A percentile compares a stretch with the other conserved stretches of the same genome.
phyloP scores from a whole-genome alignment of 2,329 filamentous ascomycete genomes.

The Rutstroemia sp. region DNA sequence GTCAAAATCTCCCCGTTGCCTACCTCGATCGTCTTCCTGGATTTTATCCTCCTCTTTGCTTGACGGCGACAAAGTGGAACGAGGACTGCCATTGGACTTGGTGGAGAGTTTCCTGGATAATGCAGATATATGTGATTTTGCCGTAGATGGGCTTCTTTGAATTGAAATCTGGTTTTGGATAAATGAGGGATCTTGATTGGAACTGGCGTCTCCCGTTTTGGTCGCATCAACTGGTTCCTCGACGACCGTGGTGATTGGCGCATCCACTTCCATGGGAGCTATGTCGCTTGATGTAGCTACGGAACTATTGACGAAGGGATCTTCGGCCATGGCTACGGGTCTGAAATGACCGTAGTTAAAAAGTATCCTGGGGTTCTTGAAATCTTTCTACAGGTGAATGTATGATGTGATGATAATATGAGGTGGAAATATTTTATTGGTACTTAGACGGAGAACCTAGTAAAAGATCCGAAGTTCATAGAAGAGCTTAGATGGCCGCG shows the following conservation, averaged over 20 bases:
- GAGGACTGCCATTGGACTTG: slow-evolving; percentile 17
- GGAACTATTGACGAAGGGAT: neutral
- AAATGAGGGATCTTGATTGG: slow-evolving; percentile 15
- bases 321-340: slow-evolving; percentile 12
- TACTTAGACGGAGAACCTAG: no score
- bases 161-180: slow-evolving; percentile 24
- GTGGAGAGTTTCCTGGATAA: slow-evolving; percentile 20
- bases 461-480: no score
- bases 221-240: neutral
- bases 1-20: slow-evolving; percentile 13
- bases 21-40: slow-evolving; percentile 7
- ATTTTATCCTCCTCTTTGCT: slow-evolving; percentile 7
- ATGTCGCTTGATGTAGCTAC: neutral
- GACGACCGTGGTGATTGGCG: slow-evolving; percentile 14
- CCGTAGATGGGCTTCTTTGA: slow-evolving; percentile 20
- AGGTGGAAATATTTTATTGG: no score
- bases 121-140: slow-evolving; percentile 17
- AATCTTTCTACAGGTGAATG: neutral
- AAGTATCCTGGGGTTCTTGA: neutral
- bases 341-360: neutral
- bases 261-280: slow-evolving; percentile 14
- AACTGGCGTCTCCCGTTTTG: neutral
- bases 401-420: no score
- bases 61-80: slow-evolving; percentile 8
- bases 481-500: no score